These are phyloP conservation scores for Schizopora paradoxa DNA, from an alignment of 1,284 basidiomycete genomes.

Conservation along the genomic window DNA sequence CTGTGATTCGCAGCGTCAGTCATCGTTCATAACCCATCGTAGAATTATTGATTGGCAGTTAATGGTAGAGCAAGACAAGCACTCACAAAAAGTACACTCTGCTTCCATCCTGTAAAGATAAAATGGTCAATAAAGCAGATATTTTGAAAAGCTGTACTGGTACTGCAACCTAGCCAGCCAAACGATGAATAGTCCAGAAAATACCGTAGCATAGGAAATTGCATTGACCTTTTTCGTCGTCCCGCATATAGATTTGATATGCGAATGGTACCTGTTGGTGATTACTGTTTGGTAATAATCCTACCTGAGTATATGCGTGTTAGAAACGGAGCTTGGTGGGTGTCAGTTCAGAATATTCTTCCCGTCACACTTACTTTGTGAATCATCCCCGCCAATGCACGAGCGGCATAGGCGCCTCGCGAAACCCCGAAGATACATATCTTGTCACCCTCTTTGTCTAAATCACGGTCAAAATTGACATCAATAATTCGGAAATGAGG, in stretches of 20 bases:
- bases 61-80: neutral
- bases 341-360: no score
- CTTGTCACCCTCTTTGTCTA: conserved; percentile 32
- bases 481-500: neutral
- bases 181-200: no score
- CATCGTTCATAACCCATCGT: no score
- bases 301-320: conserved; percentile 31
- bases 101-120: conserved; percentile 4
- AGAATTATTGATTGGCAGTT: neutral
- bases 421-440: conserved; percentile 48
- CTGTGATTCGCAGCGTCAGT: conserved; percentile 40
- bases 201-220: conserved; percentile 5
- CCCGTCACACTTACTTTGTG: conserved; percentile 27
- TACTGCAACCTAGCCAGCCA: no score
- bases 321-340: no score
- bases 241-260: conserved; percentile 48
- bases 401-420: conserved; percentile 45
- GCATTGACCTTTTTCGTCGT: conserved; percentile 39
- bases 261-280: conserved; percentile 52
- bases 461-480: neutral
- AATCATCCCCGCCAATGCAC: conserved; percentile 38
- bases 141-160: no score
- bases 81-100: conserved; percentile 6
- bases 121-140: no score
- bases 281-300: conserved; percentile 46